Evolutionary conservation across 148 eudicot genomes (phyloP).

Genomic region (Fagopyrum esculentum): DNA sequence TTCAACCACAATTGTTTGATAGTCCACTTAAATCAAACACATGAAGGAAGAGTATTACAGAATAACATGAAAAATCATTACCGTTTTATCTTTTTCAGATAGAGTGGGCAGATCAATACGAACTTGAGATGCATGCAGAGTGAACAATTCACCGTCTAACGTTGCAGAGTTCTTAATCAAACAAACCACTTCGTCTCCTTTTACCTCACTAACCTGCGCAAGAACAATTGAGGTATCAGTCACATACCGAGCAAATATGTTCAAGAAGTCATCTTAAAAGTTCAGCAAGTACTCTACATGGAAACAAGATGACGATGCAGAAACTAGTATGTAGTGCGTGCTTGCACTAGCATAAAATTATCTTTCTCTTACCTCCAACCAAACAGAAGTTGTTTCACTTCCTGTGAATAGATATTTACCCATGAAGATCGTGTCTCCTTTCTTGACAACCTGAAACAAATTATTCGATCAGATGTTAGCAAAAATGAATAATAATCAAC

Average conservation of each 20-base stretch:
- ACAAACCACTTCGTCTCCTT: slow-evolving; percentile 78
- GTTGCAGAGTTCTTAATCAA: slow-evolving; percentile 83
- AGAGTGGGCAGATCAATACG: slow-evolving; percentile 86
- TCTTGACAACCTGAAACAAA: slow-evolving; percentile 73
- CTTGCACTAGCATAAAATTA: neutral
- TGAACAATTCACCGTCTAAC: slow-evolving; percentile 69
- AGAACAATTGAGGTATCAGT: neutral
- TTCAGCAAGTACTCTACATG: neutral
- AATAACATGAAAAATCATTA: slow-evolving; percentile 17
- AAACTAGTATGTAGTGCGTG: neutral
- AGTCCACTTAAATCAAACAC: neutral
- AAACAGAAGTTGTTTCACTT: slow-evolving; percentile 96
- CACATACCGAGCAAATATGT: neutral
- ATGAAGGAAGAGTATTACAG: neutral
- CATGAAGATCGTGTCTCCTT: slow-evolving; percentile 91
- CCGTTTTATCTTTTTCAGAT: slow-evolving; percentile 80
- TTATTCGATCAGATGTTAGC: neutral
- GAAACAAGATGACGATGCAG: neutral
- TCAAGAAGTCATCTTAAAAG: neutral
- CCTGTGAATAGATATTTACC: slow-evolving; percentile 98
- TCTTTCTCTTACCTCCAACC: slow-evolving; percentile 79
- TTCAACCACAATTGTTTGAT: neutral
- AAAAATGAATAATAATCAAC: no score
- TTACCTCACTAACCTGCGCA: slow-evolving; percentile 63
- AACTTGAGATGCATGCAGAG: slow-evolving; percentile 89